Evolutionary conservation across 495 filamentous ascomycete species (phyloP), one percentile per base, ranked within the genome.

Genomic region (Darksidea phi): DNA sequence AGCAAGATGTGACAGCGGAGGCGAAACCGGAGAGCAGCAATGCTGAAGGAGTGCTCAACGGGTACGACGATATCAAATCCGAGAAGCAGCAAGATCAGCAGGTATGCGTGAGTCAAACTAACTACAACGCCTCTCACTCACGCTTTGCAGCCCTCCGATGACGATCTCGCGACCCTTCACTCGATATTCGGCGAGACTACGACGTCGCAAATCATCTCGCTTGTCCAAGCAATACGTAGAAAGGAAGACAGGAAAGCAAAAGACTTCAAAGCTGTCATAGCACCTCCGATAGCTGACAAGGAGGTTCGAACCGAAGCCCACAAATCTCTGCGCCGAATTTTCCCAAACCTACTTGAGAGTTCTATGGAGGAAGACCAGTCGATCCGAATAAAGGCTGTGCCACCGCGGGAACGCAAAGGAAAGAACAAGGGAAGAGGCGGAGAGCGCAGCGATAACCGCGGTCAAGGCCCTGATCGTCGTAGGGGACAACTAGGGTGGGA

Each of bases 301-400:
- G 76, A 81, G 32, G 63, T 78, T 36, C 86, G 88, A 17, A 83
- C 84, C 54, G 71, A 80, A 42, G 80, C 89, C 21, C 88, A 92
- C 72, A 75, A 80, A 62, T 71, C 76, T 0, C 74, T 91, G n/a
- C 85, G 88, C 21, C 80, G 81, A 5, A 82, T 90, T 20, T 91
- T 91, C 72, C 73, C 74, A 34, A 82, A 79, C n/a, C 78, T 81
- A 43, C 73, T 92, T 11, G 86, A 90, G 57, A 88, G 86, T 0
- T 73, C 68, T 41, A 86, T 86, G 4, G 78, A 84, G 48, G 65
- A 70, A 17, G 78, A 86, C 20, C 80, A 83, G n/a, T 70, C 74
- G 6, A 85, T 91, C 70, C 73, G 74, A 13, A 79, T 90, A 58
- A 75, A 76, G n/a, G 79, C 79, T 5, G 73, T 78, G 3, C 66